Percentiles rank a stretch among this genome's conserved stretches.
Evolutionary conservation across 2,329 filamentous ascomycete genomes (phyloP).

Genomic region (Chaetomium globosum): DNA sequence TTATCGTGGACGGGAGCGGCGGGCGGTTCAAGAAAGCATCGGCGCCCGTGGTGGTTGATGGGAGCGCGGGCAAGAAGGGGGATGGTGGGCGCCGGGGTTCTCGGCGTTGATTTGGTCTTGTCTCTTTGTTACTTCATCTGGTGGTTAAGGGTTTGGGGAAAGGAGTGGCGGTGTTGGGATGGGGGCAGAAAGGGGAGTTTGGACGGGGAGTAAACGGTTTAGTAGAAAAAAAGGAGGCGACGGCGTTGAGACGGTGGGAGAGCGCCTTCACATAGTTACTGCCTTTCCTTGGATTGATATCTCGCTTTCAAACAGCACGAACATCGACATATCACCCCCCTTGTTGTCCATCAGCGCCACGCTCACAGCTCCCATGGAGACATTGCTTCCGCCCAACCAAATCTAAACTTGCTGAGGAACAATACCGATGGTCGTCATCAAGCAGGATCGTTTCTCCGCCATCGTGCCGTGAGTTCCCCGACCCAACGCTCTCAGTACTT

Average conservation of each 20-base stretch:
- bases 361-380: too few species aligned
- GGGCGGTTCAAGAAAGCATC: slow-evolving; percentile 15
- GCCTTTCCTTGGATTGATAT: background rate
- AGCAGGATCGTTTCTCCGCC: too few species aligned
- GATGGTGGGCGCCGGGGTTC: background rate
- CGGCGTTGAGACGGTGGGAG: background rate
- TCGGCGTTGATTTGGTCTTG: background rate
- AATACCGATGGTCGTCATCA: too few species aligned
- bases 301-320: background rate
- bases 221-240: background rate
- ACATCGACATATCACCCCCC: background rate
- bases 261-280: background rate
- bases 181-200: background rate
- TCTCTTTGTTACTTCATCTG: background rate
- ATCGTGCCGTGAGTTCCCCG: too few species aligned
- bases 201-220: background rate
- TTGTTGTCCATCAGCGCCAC: background rate
- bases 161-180: background rate
- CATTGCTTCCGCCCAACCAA: too few species aligned
- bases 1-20: slow-evolving; percentile 30
- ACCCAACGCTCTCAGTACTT: too few species aligned
- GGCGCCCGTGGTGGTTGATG: slow-evolving; percentile 24
- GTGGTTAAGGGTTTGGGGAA: background rate
- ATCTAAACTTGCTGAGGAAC: too few species aligned
- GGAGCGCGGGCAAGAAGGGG: slow-evolving; percentile 12